Evolutionary conservation across 2,329 filamentous ascomycete genomes (phyloP), one percentile per base, ranked within the genome.

Genomic region (Celoporthe dispersa): DNA sequence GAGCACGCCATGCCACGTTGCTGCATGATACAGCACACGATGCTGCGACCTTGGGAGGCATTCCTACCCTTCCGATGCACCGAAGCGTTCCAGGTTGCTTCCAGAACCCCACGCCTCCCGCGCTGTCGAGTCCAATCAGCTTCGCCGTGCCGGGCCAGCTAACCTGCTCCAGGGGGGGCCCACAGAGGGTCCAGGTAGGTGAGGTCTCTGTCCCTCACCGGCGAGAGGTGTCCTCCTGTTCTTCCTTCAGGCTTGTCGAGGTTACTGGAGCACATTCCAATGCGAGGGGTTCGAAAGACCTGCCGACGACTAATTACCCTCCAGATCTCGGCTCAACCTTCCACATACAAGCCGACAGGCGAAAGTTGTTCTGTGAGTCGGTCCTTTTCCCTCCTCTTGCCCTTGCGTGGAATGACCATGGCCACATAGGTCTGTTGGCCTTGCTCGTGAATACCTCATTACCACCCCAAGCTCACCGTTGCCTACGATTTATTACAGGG

Each of bases 71-170:
- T 44, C 51, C 22, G 64, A 41, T 33, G 64, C 53, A 59, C 53
- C 64, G 37, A 41, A 66, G 25, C 25, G 33, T 31, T 66, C 53
- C 53, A 66, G 37, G 35, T 44, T 66, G 62, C 62, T 51, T 51
- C 41, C 35, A 41, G 37, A 60, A 66, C 53, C 64, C 64, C 63
- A 64, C 44, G 63, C 63, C 44, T 51, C 63, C 62, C 53, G 48
- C 64, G 33, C 48, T 44, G 22, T 41, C 37, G 22, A 25, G 12
- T n/a, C 39, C 14, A 28, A 33, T 48, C 31, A 64, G 62, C 33
- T 33, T 8, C 37, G 9, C 22, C 64, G 14, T 22, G 37, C 31
- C 35, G n/a, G 25, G 28, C 11, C n/a, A 33, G 22, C 48, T 16
- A 37, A 25, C 35, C 60, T 64, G 25, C 14, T 31, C 12, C 31